These are phyloP conservation scores for Ganoderma resinaceum DNA, from an alignment of 1,284 basidiomycete genomes.

Conservation along the genomic window DNA sequence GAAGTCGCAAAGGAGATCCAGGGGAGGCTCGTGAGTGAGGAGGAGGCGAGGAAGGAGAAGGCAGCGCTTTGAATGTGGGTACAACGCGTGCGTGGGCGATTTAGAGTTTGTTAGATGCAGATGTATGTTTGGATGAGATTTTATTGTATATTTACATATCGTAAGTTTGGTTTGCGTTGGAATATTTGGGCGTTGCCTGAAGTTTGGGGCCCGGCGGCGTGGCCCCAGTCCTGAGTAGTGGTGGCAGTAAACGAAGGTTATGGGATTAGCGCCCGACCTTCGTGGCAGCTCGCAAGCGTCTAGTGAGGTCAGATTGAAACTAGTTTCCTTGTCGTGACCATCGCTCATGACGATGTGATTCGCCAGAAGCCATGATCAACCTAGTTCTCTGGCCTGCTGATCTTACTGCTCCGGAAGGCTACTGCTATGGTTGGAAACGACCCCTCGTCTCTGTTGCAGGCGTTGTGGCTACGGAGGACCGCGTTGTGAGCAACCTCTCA, in stretches of 20 bases:
- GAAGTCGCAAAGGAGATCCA: slow-evolving; percentile 70
- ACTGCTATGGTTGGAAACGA: slow-evolving; percentile 35
- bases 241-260: no score
- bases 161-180: neutral
- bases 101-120: neutral
- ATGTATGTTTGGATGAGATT: neutral
- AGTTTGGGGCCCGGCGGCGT: no score
- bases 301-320: no score
- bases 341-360: neutral
- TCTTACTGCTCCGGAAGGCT: slow-evolving; percentile 20
- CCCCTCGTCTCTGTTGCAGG: slow-evolving; percentile 36
- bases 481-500: neutral
- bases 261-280: no score
- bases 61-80: slow-evolving; percentile 29
- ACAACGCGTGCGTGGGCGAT: neutral
- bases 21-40: slow-evolving; percentile 66
- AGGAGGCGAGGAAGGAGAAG: slow-evolving; percentile 53
- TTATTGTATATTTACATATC: neutral
- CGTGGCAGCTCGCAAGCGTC: no score
- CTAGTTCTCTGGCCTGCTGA: slow-evolving; percentile 33
- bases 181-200: no score
- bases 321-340: neutral
- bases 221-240: no score
- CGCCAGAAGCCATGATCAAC: neutral
- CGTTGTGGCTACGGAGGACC: slow-evolving; percentile 17